phyloP scores from a whole-genome alignment of 129 eudicot genomes.

The Daucus carota region DH1_v3.0 NC_030385.2:29296001-29296500 shows the following conservation, averaged over 20 bases:
- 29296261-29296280: neutral
- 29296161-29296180: neutral
- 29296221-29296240: no score
- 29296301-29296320: neutral
- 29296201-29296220: no score
- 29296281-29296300: neutral
- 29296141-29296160: neutral
- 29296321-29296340: neutral
- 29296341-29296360: neutral
- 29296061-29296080: no score
- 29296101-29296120: no score
- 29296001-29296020: neutral
- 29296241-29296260: neutral
- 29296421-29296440: slow-evolving; percentile 84
- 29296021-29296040: neutral
- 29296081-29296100: no score
- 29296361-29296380: neutral
- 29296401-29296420: slow-evolving; percentile 57
- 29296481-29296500: slow-evolving; percentile 89
- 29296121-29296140: neutral
- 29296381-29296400: neutral
- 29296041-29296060: no score
- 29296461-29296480: slow-evolving; percentile 76
- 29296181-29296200: no score
- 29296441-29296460: slow-evolving; percentile 85